phyloP scores from a whole-genome alignment of 495 filamentous ascomycete genomes.

The Trichoderma asperelloides region DNA sequence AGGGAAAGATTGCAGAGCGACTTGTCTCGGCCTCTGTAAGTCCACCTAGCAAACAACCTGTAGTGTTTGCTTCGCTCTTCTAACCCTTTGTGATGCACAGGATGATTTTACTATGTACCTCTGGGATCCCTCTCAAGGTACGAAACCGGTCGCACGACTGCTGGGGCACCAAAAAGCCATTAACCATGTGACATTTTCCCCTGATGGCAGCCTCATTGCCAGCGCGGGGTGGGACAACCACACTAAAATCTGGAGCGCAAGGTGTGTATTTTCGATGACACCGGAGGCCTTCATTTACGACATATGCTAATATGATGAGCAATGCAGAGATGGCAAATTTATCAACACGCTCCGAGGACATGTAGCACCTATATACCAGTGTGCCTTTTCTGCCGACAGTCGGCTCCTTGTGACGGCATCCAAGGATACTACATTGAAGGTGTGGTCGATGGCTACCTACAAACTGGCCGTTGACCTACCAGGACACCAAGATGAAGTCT shows the following conservation, averaged over 20 bases:
- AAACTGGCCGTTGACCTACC: conserved; percentile 81
- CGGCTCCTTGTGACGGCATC: conserved; percentile 72
- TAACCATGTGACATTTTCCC: conserved; percentile 90
- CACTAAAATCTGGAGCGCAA: conserved; percentile 79
- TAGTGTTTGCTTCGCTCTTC: background rate
- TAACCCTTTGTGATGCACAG: background rate
- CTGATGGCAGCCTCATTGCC: conserved; percentile 78
- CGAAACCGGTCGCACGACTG: conserved; percentile 78
- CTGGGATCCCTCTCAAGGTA: conserved; percentile 76
- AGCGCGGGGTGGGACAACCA: conserved; percentile 88
- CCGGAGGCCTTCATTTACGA: background rate
- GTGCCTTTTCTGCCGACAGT: conserved; percentile 83
- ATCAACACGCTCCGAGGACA: conserved; percentile 81
- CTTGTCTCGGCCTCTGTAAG: conserved; percentile 60
- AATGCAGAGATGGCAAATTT: conserved; percentile 58
- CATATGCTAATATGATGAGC: conserved; percentile 11
- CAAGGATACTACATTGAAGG: conserved; percentile 92
- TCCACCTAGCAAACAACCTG: conserved; percentile 27
- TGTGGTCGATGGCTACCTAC: conserved; percentile 80
- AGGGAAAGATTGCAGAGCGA: conserved; percentile 72
- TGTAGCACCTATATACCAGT: conserved; percentile 87
- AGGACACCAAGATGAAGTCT: conserved; percentile 92
- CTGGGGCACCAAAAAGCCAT: conserved; percentile 93
- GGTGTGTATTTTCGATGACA: conserved; percentile 30
- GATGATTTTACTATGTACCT: conserved; percentile 97